Conservation (phyloP, 768 basidiomycete species). For the Naganishia friedmannii region DNA sequence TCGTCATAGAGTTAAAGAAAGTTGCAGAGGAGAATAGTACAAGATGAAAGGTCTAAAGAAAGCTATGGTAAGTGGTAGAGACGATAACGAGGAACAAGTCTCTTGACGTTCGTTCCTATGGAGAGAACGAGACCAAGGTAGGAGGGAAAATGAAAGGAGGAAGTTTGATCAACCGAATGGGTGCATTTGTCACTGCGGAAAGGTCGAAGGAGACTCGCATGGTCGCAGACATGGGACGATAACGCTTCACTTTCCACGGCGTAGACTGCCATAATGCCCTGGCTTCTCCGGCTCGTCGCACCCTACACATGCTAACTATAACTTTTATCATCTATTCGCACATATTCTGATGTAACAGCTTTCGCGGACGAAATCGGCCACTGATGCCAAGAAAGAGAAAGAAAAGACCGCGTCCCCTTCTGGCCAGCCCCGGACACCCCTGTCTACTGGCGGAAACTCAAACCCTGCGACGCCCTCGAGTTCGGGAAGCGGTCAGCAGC, state of each 20-base stretch:
- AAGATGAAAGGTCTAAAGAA: conserved; percentile 55
- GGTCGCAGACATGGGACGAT: too few species aligned
- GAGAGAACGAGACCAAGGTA: background rate
- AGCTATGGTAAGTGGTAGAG: conserved; percentile 49
- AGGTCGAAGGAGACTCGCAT: too few species aligned
- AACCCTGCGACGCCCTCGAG: conserved; percentile 9
- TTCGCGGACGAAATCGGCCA: conserved; percentile 34
- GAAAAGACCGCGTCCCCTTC: conserved; percentile 30
- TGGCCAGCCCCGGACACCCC: conserved; percentile 10
- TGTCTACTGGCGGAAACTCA: background rate
- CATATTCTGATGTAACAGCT: conserved; percentile 16
- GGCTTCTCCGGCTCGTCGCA: background rate
- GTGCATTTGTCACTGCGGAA: too few species aligned
- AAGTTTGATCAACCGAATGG: background rate
- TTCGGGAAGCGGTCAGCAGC: conserved; percentile 10
- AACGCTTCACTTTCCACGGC: too few species aligned
- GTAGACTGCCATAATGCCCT: background rate
- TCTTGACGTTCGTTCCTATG: background rate
- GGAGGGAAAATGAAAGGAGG: conserved; percentile 4
- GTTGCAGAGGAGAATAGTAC: background rate
- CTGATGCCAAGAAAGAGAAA: conserved; percentile 31
- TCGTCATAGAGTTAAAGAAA: background rate
- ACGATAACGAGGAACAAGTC: background rate
- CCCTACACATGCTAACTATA: background rate
- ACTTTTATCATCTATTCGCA: background rate